These are phyloP conservation scores for Rauvolfia tetraphylla DNA, from an alignment of 257 asterid species.

Conservation along the genomic window DNA sequence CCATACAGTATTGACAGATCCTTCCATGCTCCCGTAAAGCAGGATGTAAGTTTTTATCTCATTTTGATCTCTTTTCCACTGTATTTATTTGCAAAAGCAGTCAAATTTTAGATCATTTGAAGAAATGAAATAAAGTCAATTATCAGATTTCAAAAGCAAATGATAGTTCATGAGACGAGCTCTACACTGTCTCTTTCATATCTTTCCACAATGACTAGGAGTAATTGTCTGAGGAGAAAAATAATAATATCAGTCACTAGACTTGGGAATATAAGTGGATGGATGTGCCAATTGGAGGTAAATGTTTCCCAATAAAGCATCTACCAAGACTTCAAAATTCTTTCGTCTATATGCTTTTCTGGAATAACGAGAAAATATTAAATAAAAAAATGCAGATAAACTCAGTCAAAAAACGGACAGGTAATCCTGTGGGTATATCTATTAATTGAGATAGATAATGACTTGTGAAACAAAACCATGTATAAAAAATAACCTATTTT, in stretches of 20 bases:
- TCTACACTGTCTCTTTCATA: background rate
- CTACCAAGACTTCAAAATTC: background rate
- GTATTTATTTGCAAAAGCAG: background rate
- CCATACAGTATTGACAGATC: background rate
- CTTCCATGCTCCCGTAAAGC: background rate
- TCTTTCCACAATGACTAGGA: no score
- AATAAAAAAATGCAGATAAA: background rate
- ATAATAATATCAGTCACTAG: background rate
- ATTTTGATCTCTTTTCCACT: background rate
- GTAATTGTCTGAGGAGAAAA: no score
- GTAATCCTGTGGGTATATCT: background rate
- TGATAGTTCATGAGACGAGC: background rate
- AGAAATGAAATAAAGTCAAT: background rate
- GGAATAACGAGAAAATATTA: background rate
- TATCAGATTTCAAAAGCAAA: background rate
- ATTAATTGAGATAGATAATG: background rate
- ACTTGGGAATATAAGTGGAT: background rate
- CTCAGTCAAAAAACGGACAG: background rate
- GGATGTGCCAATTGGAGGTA: background rate
- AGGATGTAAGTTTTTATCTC: background rate
- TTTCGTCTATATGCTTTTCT: background rate
- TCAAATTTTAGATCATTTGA: background rate
- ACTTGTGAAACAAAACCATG: background rate
- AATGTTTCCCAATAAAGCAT: background rate
- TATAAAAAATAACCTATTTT: background rate